Evolutionary conservation across 805 yeast species (phyloP).

Genomic region (Candida insectalens): DNA sequence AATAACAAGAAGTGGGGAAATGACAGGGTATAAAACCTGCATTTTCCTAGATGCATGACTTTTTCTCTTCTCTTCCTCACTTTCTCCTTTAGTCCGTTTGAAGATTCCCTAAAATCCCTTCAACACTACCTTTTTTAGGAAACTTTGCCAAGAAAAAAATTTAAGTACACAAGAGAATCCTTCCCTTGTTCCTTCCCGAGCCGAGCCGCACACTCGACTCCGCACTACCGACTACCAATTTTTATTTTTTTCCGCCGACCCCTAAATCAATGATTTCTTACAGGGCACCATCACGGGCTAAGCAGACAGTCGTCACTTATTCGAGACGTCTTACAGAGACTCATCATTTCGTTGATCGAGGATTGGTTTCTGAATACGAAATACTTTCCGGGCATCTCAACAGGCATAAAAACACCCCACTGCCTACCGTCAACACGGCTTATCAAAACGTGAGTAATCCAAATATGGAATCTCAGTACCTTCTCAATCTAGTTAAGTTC

Average conservation of each 20-base stretch:
- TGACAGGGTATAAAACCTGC: too few species aligned
- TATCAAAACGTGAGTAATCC: neutral
- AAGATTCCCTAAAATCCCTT: too few species aligned
- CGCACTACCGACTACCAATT: too few species aligned
- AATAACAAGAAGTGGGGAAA: too few species aligned
- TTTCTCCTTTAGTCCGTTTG: too few species aligned
- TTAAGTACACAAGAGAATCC: neutral
- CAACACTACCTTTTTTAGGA: neutral
- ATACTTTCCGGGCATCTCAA: too few species aligned
- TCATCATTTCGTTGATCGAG: neutral
- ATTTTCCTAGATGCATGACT: too few species aligned
- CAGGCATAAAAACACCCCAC: too few species aligned
- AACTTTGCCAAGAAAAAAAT: neutral
- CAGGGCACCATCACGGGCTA: neutral
- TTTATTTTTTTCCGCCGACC: too few species aligned
- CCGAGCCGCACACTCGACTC: too few species aligned
- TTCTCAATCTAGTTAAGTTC: slow-evolving; percentile 26
- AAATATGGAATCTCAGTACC: slow-evolving; percentile 24
- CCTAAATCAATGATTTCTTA: neutral
- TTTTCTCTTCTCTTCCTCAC: too few species aligned
- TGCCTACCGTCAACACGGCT: slow-evolving; percentile 10
- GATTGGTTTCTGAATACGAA: neutral
- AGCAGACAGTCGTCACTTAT: neutral
- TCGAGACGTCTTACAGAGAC: neutral
- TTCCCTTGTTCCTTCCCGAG: too few species aligned